Evolutionary conservation across 1,284 basidiomycete genomes (phyloP), one percentile per base, ranked within the genome.

Genomic region (Nidula niveotomentosa): DNA sequence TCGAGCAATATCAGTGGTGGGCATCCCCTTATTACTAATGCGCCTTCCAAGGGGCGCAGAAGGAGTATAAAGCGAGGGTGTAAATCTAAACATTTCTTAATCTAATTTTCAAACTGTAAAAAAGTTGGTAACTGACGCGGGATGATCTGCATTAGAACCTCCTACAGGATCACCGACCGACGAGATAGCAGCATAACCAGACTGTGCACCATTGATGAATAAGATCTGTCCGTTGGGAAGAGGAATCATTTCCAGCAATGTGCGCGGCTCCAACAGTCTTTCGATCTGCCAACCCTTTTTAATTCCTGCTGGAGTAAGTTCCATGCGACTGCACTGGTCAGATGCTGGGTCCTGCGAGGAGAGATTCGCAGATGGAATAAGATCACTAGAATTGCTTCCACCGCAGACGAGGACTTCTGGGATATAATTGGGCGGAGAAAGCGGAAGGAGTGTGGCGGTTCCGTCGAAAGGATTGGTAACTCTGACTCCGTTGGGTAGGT

Each of bases 21-120:
- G 77, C 60, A 85, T 70, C 9, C 74, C 76, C 13, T 68, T 64
- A 49, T 71, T 75, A 49, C 73, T 72, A 64, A 85, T 76, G 34
- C 83, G 74, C 53, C 66, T 60, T 13, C 82, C 81, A 3, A 70
- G 56, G 1, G 76, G 76, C n/a, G 73, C 73, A 41, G 54, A 53
- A 1, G 82, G 82, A 23, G 78, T 77, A 65, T 84, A 86, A 1
- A 86, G 57, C 9, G 78, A 71, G 3, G 84, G 82, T 8, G 71
- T 71, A 30, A 30, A 30, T 30, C 30, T 30, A 60, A 79, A 67
- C 18, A 68, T 71, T 52, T 30, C 30, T 34, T 3, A 18, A 6
- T n/a, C 10, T 23, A 10, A 18, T n/a, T 36, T n/a, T 49, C 13
- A 34, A 10, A 12, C 23, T 49, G 13, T 7, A n/a, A 15, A 15